Conservation (phyloP, 345 rosid genomes). For the Balakata baccata region DNA sequence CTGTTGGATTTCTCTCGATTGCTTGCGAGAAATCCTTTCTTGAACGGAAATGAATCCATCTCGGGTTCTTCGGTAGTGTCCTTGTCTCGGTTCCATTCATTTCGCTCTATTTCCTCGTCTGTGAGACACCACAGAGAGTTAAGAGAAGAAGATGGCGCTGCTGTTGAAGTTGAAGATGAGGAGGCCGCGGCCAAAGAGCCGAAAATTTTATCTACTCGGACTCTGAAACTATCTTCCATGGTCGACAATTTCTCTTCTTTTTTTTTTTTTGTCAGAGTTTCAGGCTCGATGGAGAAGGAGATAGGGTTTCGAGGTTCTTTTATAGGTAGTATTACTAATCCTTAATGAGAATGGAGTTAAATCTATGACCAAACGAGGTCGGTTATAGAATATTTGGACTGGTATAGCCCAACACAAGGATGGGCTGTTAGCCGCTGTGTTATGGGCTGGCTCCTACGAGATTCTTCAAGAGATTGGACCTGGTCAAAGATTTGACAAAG, state of each 20-base stretch:
- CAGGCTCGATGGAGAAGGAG: background rate
- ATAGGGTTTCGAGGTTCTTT: background rate
- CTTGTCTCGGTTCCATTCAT: constrained; percentile 38
- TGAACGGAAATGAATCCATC: constrained; percentile 18
- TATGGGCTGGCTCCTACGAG: too few relatives aligned
- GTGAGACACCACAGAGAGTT: constrained; percentile 66
- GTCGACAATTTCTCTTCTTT: too few relatives aligned
- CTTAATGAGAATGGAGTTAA: background rate
- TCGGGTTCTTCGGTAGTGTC: constrained; percentile 19
- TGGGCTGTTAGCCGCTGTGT: too few relatives aligned
- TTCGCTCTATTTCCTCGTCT: constrained; percentile 58
- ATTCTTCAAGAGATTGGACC: too few relatives aligned
- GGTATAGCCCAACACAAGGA: too few relatives aligned
- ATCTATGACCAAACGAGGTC: constrained; percentile 25
- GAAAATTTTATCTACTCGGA: constrained; percentile 60
- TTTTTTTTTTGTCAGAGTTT: background rate
- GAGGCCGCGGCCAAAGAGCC: constrained; percentile 41
- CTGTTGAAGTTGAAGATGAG: background rate
- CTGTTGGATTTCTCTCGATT: constrained; percentile 15
- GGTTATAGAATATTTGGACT: too few relatives aligned
- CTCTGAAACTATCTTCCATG: constrained; percentile 59
- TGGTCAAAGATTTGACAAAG: too few relatives aligned
- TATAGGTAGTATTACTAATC: too few relatives aligned
- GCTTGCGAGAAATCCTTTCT: constrained; percentile 20
- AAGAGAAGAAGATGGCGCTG: constrained; percentile 13